Conservation (phyloP, 2,329 filamentous ascomycete genomes). For the Xylariaceae sp. region DNA sequence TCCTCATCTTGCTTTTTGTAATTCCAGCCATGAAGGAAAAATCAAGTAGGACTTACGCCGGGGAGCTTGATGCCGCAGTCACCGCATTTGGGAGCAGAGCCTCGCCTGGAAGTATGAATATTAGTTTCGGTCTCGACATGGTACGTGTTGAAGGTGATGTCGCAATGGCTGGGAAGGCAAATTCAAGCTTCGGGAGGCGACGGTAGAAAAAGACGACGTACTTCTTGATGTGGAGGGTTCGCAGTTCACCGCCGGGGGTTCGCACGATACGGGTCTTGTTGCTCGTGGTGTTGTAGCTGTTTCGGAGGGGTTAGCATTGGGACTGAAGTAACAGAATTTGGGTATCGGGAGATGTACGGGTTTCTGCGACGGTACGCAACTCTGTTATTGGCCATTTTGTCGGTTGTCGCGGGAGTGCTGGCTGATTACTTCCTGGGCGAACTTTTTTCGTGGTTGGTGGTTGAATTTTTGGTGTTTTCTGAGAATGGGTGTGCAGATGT, state of each 20-base stretch:
- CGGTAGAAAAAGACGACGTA: constrained; percentile 9
- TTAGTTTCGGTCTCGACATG: background rate
- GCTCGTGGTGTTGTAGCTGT: constrained; percentile 42
- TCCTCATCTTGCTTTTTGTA: background rate
- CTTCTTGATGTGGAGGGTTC: constrained; percentile 99
- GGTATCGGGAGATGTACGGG: constrained; percentile 57
- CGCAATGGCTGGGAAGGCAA: background rate
- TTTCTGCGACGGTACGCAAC: constrained; percentile 60
- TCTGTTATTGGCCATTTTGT: constrained; percentile 57
- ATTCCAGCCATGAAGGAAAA: background rate
- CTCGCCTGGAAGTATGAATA: constrained; percentile 46
- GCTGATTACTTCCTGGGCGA: constrained; percentile 25
- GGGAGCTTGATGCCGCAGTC: constrained; percentile 97
- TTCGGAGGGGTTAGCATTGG: background rate
- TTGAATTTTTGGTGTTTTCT: constrained; percentile 30
- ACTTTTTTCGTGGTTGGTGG: constrained; percentile 26
- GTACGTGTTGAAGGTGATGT: background rate
- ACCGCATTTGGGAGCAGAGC: constrained; percentile 97
- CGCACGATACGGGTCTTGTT: constrained; percentile 96
- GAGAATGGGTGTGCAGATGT: constrained; percentile 23
- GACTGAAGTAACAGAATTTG: constrained; percentile 11
- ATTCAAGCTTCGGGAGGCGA: background rate
- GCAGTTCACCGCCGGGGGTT: constrained; percentile 93
- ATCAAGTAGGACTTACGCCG: constrained; percentile 69
- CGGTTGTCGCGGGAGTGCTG: constrained; percentile 30